These are phyloP conservation scores for Hyaloscypha finlandica DNA, from an alignment of 495 filamentous ascomycete species.

Conservation along the genomic window DNA sequence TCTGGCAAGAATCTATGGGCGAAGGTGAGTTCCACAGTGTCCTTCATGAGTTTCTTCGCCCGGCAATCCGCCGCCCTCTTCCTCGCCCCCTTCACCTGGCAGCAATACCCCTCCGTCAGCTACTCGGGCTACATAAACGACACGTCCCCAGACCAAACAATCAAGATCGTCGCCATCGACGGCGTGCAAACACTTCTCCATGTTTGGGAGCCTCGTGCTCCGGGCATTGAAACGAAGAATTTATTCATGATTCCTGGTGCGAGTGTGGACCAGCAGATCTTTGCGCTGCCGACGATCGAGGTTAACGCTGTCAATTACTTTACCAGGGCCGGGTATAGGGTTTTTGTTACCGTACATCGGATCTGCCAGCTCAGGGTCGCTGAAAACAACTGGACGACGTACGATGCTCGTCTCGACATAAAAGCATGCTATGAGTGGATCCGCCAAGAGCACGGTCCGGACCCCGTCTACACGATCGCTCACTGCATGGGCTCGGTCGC, in stretches of 20 bases:
- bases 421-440: slow-evolving; percentile 59
- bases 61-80: slow-evolving; percentile 55
- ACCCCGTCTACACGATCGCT: slow-evolving; percentile 59
- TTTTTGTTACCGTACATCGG: slow-evolving; percentile 61
- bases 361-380: slow-evolving; percentile 57
- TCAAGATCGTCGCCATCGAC: slow-evolving; percentile 49
- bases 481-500: slow-evolving; percentile 71
- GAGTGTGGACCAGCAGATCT: slow-evolving; percentile 64
- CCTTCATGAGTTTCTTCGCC: slow-evolving; percentile 59
- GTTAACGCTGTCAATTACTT: slow-evolving; percentile 69
- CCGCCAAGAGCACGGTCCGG: slow-evolving; percentile 38
- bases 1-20: slow-evolving; percentile 47
- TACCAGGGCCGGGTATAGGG: slow-evolving; percentile 57
- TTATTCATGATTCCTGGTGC: slow-evolving; percentile 65
- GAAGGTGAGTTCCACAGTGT: slow-evolving; percentile 44
- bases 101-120: slow-evolving; percentile 54
- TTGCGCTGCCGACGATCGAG: slow-evolving; percentile 62
- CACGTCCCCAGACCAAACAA: slow-evolving; percentile 40
- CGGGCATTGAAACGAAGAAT: slow-evolving; percentile 41
- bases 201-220: slow-evolving; percentile 51
- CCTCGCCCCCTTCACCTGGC: slow-evolving; percentile 53
- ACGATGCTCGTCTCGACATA: slow-evolving; percentile 64
- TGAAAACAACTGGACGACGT: slow-evolving; percentile 57
- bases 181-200: slow-evolving; percentile 54
- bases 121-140: slow-evolving; percentile 50